Evolutionary conservation across 768 basidiomycete genomes (phyloP).

Genomic region (Megacollybia marginata): DNA sequence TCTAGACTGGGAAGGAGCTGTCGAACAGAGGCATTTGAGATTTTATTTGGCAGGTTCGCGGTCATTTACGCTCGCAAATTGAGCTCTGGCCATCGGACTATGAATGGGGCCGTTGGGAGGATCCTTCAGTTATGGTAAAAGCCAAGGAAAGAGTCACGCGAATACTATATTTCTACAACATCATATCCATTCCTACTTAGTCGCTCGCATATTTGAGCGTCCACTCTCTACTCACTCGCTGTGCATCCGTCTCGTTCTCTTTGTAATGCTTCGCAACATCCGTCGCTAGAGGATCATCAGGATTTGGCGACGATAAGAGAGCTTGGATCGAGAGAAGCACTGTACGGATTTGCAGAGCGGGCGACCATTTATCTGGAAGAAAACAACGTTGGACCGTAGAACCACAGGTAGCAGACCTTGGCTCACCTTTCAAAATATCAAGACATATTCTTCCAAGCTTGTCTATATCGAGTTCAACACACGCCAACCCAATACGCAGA

Average conservation of each 20-base stretch:
- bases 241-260: constrained; percentile 91
- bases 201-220: constrained; percentile 74
- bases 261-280: constrained; percentile 99
- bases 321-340: constrained; percentile 96
- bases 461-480: constrained; percentile 41
- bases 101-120: too few species aligned
- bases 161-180: too few species aligned
- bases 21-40: too few species aligned
- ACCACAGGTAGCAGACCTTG: neutral
- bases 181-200: neutral
- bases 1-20: too few species aligned
- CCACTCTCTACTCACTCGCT: constrained; percentile 92
- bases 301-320: constrained; percentile 93
- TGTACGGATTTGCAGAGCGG: constrained; percentile 96
- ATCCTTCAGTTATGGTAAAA: too few species aligned
- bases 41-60: too few species aligned
- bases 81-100: too few species aligned
- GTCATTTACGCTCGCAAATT: too few species aligned
- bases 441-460: constrained; percentile 98
- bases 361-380: constrained; percentile 92
- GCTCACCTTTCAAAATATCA: constrained; percentile 91
- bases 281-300: constrained; percentile 90
- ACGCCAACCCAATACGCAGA: neutral
- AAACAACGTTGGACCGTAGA: constrained; percentile 1
- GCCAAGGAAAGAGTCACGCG: too few species aligned